Base-by-base conservation (phyloP, 225 moss, liverwort and hornwort species). In the Pleurozium schreberi region DNA sequence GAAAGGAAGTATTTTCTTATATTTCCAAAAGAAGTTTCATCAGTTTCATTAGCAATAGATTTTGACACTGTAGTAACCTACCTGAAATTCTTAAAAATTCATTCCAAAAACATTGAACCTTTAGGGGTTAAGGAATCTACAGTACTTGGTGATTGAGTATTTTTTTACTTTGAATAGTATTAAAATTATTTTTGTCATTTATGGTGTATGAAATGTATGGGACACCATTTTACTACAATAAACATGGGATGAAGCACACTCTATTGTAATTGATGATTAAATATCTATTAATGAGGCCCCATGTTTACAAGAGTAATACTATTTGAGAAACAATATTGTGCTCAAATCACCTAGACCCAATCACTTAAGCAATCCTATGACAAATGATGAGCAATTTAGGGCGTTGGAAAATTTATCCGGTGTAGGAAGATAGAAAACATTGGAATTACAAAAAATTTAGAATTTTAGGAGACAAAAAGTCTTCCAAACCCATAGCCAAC, bases 51-150 rank as follows among this genome's bases (percentile, higher is more conserved):
- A n/a, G n/a, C n/a, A n/a, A n/a, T n/a, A n/a, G n/a, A n/a, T n/a
- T 71, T 71, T 43, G 71, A 43, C 9, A 27, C 4, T 0, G 8
- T 9, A 26, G 3, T 14, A 45, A 16, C 4, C 0, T 28, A 0
- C 6, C 3, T 0, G 2, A 70, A 70, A 40, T 70, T 26, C 8
- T 20, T 8, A 13, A 69, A 66, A 42, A 42, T 40, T 14, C 14
- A 42, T 70, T 26, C 3, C 1, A 70, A 42, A n/a, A 4, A 26
- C 8, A 43, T 70, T 43, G 3, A 70, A 43, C 13, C 70, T 25
- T 71, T 43, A 25, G 7, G 5, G 5, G 0, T 43, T 15, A 9
- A 43, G 15, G 5, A 70, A 26, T 40, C 14, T 5, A 25, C 5
- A 42, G 14, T 40, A 9, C 27, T 26, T 0, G 9, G 0, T 27